phyloP scores from a whole-genome alignment of 2,329 filamentous ascomycete genomes.

The Colletotrichum lupini region DNA sequence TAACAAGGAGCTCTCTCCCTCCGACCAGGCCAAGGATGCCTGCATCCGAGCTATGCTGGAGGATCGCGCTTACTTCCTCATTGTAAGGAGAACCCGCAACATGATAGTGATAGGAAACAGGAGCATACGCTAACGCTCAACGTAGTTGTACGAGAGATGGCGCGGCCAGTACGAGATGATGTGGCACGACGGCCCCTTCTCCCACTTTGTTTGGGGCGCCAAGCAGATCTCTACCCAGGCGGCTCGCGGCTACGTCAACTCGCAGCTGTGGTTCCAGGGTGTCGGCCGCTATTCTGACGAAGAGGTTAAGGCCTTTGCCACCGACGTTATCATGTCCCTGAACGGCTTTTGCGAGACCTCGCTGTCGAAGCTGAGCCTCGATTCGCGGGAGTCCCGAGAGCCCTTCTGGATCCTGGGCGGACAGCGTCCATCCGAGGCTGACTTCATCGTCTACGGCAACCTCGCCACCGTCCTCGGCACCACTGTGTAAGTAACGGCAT shows the following conservation, averaged over 20 bases:
- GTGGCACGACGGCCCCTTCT: slow-evolving; percentile 37
- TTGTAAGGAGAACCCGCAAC: slow-evolving; percentile 27
- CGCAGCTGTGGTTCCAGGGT: slow-evolving; percentile 39
- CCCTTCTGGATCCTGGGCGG: slow-evolving; percentile 41
- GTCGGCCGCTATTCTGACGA: slow-evolving; percentile 36
- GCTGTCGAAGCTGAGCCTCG: slow-evolving; percentile 21
- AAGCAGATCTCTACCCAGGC: slow-evolving; percentile 32
- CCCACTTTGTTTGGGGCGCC: slow-evolving; percentile 33
- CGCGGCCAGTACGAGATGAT: slow-evolving; percentile 35
- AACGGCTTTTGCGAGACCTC: slow-evolving; percentile 35
- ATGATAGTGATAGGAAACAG: too few relatives aligned
- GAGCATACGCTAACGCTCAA: background rate
- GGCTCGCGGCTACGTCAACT: slow-evolving; percentile 30
- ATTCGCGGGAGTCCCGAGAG: slow-evolving; percentile 20
- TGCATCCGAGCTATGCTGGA: slow-evolving; percentile 38
- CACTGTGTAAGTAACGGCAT: slow-evolving; percentile 26
- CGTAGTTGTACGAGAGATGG: slow-evolving; percentile 39
- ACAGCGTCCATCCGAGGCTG: slow-evolving; percentile 38
- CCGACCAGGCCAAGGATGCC: slow-evolving; percentile 34
- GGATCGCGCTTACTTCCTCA: slow-evolving; percentile 37
- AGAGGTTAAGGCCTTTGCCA: slow-evolving; percentile 35
- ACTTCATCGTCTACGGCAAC: slow-evolving; percentile 35
- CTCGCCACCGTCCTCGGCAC: slow-evolving; percentile 32
- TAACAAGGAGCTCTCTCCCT: slow-evolving; percentile 22
- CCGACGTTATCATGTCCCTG: slow-evolving; percentile 36